phyloP scores from a whole-genome alignment of 2,329 filamentous ascomycete genomes.

The Botryotinia narcissicola region DNA sequence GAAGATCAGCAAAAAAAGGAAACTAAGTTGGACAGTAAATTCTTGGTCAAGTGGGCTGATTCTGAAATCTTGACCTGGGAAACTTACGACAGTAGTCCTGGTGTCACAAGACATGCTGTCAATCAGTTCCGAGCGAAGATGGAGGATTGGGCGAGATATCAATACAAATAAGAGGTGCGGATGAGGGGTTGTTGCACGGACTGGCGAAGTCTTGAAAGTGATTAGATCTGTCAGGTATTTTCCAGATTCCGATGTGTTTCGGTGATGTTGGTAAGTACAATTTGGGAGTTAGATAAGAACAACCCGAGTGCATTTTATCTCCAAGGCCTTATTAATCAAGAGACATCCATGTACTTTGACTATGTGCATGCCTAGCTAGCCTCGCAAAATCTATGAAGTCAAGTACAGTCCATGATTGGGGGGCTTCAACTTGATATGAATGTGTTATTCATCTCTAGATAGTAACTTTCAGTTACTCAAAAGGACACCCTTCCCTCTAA shows the following conservation, averaged over 20 bases:
- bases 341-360: not conserved
- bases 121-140: not conserved
- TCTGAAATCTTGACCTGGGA: not conserved
- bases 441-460: too few species aligned
- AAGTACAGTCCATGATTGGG: too few species aligned
- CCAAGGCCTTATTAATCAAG: not conserved
- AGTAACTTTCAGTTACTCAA: not conserved
- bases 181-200: not conserved
- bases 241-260: not conserved
- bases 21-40: not conserved
- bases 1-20: not conserved
- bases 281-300: not conserved
- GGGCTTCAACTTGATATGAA: too few species aligned
- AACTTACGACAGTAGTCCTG: not conserved
- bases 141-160: not conserved
- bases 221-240: too few species aligned
- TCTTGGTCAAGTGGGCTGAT: not conserved
- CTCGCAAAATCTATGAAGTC: too few species aligned
- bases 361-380: not conserved
- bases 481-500: not conserved
- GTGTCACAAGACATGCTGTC: not conserved
- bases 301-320: too few species aligned
- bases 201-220: too few species aligned
- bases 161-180: not conserved
- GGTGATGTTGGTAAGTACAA: fast-evolving